A percentile compares a stretch with the other conserved stretches of the same genome.
Evolutionary conservation across 2,329 filamentous ascomycete genomes (phyloP).

Genomic region (Xylaria sp.): DNA sequence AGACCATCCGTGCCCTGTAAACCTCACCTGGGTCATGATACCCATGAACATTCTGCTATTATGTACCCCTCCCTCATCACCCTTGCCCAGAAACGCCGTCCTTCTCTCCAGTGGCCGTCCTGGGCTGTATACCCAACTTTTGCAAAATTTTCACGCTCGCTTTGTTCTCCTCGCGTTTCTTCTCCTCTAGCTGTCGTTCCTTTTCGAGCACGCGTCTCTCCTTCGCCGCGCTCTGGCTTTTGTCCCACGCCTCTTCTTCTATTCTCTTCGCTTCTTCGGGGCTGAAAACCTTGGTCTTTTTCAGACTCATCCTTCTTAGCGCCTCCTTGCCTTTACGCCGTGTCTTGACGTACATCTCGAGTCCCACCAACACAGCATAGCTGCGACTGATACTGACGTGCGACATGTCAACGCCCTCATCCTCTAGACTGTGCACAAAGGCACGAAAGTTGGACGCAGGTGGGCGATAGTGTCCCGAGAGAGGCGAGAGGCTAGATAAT

Average conservation of each 20-base stretch:
- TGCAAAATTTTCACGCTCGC: slow-evolving; percentile 27
- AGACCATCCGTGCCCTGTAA: background rate
- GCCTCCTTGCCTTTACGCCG: slow-evolving; percentile 70
- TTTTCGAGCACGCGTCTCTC: slow-evolving; percentile 27
- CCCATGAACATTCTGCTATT: background rate
- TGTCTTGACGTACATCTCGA: slow-evolving; percentile 81
- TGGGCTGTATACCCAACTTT: slow-evolving; percentile 30
- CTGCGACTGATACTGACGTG: slow-evolving; percentile 81
- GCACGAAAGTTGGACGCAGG: slow-evolving; percentile 84
- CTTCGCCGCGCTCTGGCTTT: slow-evolving; percentile 35
- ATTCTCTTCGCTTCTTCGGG: slow-evolving; percentile 67
- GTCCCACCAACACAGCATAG: slow-evolving; percentile 82
- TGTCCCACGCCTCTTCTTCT: slow-evolving; percentile 62
- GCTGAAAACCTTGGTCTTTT: slow-evolving; percentile 68
- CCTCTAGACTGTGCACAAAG: slow-evolving; percentile 78
- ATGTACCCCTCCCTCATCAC: background rate
- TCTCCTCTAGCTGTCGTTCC: slow-evolving; percentile 28
- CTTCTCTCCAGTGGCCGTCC: slow-evolving; percentile 11
- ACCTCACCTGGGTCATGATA: no score
- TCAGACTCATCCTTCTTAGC: slow-evolving; percentile 60
- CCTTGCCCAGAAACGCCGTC: slow-evolving; percentile 4
- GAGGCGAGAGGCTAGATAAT: slow-evolving; percentile 75
- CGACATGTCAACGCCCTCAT: slow-evolving; percentile 80
- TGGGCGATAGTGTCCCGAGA: slow-evolving; percentile 85
- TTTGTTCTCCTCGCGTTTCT: slow-evolving; percentile 30